These are phyloP conservation scores for Thamnidium elegans DNA, from an alignment of 192 early-diverging fungal species.

Conservation along the genomic window DNA sequence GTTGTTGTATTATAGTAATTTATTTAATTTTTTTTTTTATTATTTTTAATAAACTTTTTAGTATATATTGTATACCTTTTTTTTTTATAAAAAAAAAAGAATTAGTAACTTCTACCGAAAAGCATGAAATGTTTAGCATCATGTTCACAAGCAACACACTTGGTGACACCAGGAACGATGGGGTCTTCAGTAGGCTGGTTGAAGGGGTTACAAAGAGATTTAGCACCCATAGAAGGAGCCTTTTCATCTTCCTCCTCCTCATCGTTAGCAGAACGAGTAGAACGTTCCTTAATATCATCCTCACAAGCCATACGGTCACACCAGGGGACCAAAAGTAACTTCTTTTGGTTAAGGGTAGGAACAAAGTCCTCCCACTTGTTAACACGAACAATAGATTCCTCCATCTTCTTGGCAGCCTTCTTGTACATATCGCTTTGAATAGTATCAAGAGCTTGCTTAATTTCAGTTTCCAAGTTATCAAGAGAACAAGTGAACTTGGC, in stretches of 20 bases:
- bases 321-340: constrained; percentile 90
- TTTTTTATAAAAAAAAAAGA: neutral
- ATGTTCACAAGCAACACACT: constrained; percentile 81
- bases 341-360: constrained; percentile 83
- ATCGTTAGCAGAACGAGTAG: constrained; percentile 54
- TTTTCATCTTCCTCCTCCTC: constrained; percentile 90
- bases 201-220: constrained; percentile 97
- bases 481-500: constrained; percentile 60
- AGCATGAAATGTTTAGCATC: constrained; percentile 77
- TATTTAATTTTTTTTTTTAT: too few relatives aligned
- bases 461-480: constrained; percentile 51
- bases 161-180: constrained; percentile 79
- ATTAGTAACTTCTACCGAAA: constrained; percentile 76
- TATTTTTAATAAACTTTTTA: constrained; percentile 9
- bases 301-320: constrained; percentile 91
- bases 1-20: too few relatives aligned
- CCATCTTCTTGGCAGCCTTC: constrained; percentile 75
- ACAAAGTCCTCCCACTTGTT: constrained; percentile 95
- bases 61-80: neutral
- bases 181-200: constrained; percentile 85
- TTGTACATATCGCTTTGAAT: constrained; percentile 92
- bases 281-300: constrained; percentile 93
- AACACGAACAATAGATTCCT: constrained; percentile 71
- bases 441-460: constrained; percentile 62
- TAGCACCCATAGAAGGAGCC: constrained; percentile 99